Conservation (phyloP, 495 filamentous ascomycete species). For the Penicillium longicatenatum region DNA sequence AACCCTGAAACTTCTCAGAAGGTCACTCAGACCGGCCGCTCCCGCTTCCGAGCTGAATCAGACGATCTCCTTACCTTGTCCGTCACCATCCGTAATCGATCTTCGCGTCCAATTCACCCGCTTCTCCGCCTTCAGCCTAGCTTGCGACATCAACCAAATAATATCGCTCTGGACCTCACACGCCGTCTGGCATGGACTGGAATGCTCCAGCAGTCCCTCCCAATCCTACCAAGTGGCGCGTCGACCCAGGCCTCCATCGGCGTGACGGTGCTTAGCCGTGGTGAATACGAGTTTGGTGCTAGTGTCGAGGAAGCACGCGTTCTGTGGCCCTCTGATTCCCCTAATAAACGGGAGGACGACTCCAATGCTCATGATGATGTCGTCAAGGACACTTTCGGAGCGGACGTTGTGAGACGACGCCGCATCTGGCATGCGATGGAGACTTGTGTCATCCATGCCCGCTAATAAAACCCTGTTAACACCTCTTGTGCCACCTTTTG, state of each 20-base stretch:
- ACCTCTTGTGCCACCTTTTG: neutral
- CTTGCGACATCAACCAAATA: conserved; percentile 70
- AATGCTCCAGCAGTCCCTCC: conserved; percentile 72
- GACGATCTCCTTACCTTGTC: conserved; percentile 72
- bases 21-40: conserved; percentile 46
- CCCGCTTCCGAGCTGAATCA: conserved; percentile 59
- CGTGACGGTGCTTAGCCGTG: conserved; percentile 71
- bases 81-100: conserved; percentile 72
- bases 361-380: conserved; percentile 36
- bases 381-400: conserved; percentile 55
- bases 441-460: conserved; percentile 62
- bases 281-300: conserved; percentile 80
- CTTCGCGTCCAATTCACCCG: conserved; percentile 64
- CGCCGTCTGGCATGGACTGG: conserved; percentile 84
- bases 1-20: conserved; percentile 10
- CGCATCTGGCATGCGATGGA: conserved; percentile 73
- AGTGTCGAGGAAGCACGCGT: conserved; percentile 76
- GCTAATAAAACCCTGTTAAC: conserved; percentile 24
- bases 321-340: conserved; percentile 19
- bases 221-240: conserved; percentile 57
- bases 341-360: conserved; percentile 16
- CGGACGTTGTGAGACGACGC: conserved; percentile 62
- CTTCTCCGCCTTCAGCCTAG: conserved; percentile 76
- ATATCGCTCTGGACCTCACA: conserved; percentile 79
- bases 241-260: conserved; percentile 59